Conservation (phyloP, 495 filamentous ascomycete species). For the Lepraria neglecta region DNA sequence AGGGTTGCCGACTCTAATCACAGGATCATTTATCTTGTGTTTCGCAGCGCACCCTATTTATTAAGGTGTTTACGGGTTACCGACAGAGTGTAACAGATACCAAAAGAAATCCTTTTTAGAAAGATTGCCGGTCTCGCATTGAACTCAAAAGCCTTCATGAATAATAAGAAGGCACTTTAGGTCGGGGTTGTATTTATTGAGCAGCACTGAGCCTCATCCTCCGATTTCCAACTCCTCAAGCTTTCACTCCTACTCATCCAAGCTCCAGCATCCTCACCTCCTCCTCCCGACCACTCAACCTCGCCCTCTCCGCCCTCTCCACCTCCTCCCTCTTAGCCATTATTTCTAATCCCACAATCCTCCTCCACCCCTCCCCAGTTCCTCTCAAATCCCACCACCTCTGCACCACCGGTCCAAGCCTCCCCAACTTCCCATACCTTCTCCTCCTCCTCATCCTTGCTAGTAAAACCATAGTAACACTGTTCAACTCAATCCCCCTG, state of each 20-base stretch:
- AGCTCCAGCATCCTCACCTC: not conserved
- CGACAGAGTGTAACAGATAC: too few species aligned
- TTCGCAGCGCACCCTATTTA: not conserved
- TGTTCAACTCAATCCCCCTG: constrained; percentile 57
- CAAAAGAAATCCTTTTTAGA: not conserved
- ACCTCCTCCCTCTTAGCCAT: constrained; percentile 3
- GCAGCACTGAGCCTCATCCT: not conserved
- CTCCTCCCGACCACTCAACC: not conserved
- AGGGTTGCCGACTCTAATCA: not conserved
- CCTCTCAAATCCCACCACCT: constrained; percentile 38
- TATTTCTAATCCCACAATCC: not conserved
- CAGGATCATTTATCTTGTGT: not conserved
- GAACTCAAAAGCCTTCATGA: not conserved
- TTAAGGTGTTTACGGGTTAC: too few species aligned
- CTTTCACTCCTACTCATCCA: not conserved
- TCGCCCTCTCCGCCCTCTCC: constrained; percentile 4
- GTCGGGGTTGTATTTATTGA: not conserved
- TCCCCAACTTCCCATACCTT: constrained; percentile 24
- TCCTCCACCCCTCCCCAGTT: constrained; percentile 19
- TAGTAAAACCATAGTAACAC: constrained; percentile 50
- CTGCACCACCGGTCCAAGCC: constrained; percentile 12
- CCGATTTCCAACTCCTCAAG: not conserved
- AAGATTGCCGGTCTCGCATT: not conserved
- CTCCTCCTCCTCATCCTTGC: constrained; percentile 30
- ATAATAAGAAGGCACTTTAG: not conserved